Base-by-base conservation (phyloP, 768 basidiomycete genomes). In the Mycena vulgaris region DNA sequence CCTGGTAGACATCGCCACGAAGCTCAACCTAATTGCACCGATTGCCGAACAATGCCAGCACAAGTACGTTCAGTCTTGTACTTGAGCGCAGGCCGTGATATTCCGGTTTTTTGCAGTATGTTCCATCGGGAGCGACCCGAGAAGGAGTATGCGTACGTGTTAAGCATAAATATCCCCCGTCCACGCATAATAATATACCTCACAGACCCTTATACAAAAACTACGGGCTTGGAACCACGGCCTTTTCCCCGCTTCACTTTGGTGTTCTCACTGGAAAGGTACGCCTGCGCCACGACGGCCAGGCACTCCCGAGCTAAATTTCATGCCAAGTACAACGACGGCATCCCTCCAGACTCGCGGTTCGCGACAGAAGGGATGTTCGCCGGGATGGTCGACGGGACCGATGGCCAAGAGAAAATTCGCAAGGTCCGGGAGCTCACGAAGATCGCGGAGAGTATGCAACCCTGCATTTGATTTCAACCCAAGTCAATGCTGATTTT, bases 181-280 rank as follows among this genome's bases (percentile, higher is more conserved):
- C n/a, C n/a, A n/a, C n/a, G 30, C 14, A 9, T 68, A 56, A 16
- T 45, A n/a, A n/a, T n/a, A 5, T 10, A n/a, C n/a, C n/a, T n/a
- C 17, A n/a, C 60, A 89, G 89, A 21, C 86, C 87, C 10, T 78
- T 93, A 33, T 94, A 93, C 83, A 82, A 86, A 75, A 91, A 92
- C 74, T 92, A 94, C 78, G 83, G 84, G n/a, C 81, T 89, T 63
- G 90, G 92, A 27, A 92, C 90, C 0, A 95, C 92, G 17, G 89
- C 92, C 31, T 96, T 87, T 82, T 93, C 91, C 5, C 88, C 92
- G 17, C 90, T 96, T 42, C 90, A 90, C 27, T 83, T 86, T 17
- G 95, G 94, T 59, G 70, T 95, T 53, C 86, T 95, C 28, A 95
- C 93, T 14, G 94, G 94, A 58, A 94, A 95, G 84, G 91, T 89